Evolutionary conservation across 352 stramenopile genomes (phyloP), one percentile per base, ranked within the genome.

Genomic region (Pythium aquatile): DNA sequence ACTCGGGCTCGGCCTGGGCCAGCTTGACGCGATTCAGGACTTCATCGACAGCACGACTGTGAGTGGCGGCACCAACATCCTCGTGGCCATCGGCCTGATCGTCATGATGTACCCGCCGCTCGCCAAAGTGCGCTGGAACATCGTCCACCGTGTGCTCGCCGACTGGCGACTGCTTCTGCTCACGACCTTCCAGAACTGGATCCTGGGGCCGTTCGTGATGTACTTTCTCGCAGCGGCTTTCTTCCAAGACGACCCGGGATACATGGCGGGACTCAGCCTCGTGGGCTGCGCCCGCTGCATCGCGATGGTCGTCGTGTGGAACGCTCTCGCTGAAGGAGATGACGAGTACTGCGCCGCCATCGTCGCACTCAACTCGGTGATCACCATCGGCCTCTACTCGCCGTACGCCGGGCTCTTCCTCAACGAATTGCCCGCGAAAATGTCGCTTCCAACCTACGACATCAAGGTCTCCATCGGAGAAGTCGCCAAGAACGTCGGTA

Each of bases 271-370:
- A 3, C 83, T 89, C 49, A 85, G 77, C 44, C 72, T 91, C 60
- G 76, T 93, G 11, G 84, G 84, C 8, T 88, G 80, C 54, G 69
- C 80, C 44, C 75, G 82, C 8, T 93, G 80, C 66, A 93, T 89
- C 46, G 82, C 77, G 17, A 93, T 93, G 84, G 84, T 91, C 60
- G 86, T 93, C 71, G 85, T 93, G 59, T 93, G 82, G 84, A 88
- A 83, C 61, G 64, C 64, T 16, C 66, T 93, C n/a, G 80, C 82
- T 20, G 67, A 70, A 1, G 82, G 82, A 0, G 78, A 93, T 57
- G 58, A 78, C 42, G 80, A 88, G 52, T 88, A 87, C 59, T 81
- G 81, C 14, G 75, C 85, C 0, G 76, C 80, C 20, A 81, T 91
- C 68, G 78, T 91, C 30, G 79, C 79, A 1, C 55, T 91, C 55